Percentiles rank a stretch among this genome's conserved stretches.
Conservation (phyloP, 768 basidiomycete genomes). For the Leccinellum albellum region DNA sequence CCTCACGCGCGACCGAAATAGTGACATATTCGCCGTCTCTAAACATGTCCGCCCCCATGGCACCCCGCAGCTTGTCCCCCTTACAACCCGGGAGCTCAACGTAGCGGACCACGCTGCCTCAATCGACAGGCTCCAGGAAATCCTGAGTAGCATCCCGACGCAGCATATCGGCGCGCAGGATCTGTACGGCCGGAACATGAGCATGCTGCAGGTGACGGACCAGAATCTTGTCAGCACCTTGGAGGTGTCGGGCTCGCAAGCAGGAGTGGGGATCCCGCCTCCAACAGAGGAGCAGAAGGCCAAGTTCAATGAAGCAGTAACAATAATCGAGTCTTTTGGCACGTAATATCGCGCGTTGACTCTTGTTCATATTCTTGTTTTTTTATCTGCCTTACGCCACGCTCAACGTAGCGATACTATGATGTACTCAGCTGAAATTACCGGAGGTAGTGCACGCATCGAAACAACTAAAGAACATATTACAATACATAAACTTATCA, state of each 20-base stretch:
- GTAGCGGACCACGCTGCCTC: constrained; percentile 6
- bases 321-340: constrained; percentile 49
- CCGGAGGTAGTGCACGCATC: not conserved
- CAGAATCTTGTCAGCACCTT: not conserved
- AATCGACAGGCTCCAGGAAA: constrained; percentile 42
- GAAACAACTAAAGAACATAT: not conserved
- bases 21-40: constrained; percentile 41
- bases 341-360: not conserved
- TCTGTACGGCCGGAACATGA: constrained; percentile 66
- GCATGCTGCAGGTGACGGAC: constrained; percentile 51
- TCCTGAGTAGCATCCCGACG: constrained; percentile 48
- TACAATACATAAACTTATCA: not conserved
- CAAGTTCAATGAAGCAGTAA: constrained; percentile 68
- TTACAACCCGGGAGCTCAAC: constrained; percentile 49
- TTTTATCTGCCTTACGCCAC: not conserved
- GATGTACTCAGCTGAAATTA: not conserved
- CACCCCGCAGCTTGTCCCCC: constrained; percentile 38
- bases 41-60: constrained; percentile 48
- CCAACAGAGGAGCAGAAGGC: constrained; percentile 58
- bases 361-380: not conserved
- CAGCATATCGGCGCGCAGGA: constrained; percentile 56
- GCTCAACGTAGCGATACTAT: not conserved
- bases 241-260: constrained; percentile 46
- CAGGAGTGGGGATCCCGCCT: constrained; percentile 44
- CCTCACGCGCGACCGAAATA: constrained; percentile 39